These are phyloP conservation scores for Fusarium austroafricanum DNA, from an alignment of 2,329 filamentous ascomycete species.

Conservation along the genomic window DNA sequence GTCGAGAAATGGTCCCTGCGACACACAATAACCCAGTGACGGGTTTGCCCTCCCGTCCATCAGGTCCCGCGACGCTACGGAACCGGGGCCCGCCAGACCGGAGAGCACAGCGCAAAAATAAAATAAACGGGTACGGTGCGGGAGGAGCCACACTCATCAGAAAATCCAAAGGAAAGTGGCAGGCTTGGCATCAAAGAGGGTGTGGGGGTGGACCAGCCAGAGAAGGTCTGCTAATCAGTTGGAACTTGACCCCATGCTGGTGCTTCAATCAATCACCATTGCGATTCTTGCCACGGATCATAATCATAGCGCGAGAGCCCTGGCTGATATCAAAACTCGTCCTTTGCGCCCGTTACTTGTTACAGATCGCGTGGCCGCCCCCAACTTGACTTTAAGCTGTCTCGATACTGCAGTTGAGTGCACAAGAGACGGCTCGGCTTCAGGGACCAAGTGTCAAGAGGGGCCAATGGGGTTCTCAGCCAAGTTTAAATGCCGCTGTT, in stretches of 20 bases:
- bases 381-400: conserved; percentile 17
- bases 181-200: conserved; percentile 28
- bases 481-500: conserved; percentile 3
- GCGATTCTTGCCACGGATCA: conserved; percentile 38
- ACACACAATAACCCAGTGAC: conserved; percentile 14
- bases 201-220: conserved; percentile 42
- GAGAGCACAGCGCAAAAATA: background rate
- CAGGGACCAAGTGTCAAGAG: conserved; percentile 20
- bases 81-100: conserved; percentile 31
- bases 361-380: conserved; percentile 36
- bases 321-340: conserved; percentile 22
- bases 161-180: conserved; percentile 22
- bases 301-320: conserved; percentile 31
- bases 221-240: conserved; percentile 40
- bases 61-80: conserved; percentile 38
- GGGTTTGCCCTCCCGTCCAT: conserved; percentile 28
- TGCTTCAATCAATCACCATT: conserved; percentile 41
- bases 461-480: conserved; percentile 12
- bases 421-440: background rate
- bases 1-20: background rate
- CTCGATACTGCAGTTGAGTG: background rate
- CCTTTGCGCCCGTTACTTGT: conserved; percentile 40
- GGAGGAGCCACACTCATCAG: conserved; percentile 28
- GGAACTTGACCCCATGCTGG: conserved; percentile 23
- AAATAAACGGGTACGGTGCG: conserved; percentile 23